Evolutionary conservation across 805 yeast genomes (phyloP), one percentile per base, ranked within the genome.

Genomic region (Monosporozyma siamensis): DNA sequence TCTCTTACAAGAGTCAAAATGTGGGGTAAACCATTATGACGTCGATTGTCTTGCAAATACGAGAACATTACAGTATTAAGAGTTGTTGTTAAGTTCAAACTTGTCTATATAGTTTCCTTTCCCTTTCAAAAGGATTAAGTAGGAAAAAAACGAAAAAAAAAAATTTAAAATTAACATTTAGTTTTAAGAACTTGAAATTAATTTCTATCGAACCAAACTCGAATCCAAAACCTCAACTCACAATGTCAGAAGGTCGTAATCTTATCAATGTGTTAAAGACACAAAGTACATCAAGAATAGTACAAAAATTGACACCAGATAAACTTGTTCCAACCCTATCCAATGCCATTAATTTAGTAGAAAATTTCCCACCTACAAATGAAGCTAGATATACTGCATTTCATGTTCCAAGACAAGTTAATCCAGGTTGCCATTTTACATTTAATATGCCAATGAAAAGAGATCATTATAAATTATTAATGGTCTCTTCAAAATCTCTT

Each of bases 391-490:
- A 32, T 20, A 18, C 7, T 10, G 23, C 63, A n/a, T 64, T 77
- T 39, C 71, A 78, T 41, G 62, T 63, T 7, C 78, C 83, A 6
- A 66, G 89, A 35, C 58, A 59, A 4, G 55, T 58, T 1, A 66
- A 78, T 10, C 54, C 67, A 27, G 69, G 69, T 2, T 94, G 95
- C 3, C 78, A 79, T 21, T 90, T 71, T 57, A 77, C 92, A 2
- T 90, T 77, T 71, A 71, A 82, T 1, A 51, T 71, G 2, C 97
- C 98, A 0, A 83, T 78, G 34, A 53, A 52, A 24, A 61, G 89
- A 46, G 69, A 71, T 44, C 64, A 66, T 51, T 72, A 78, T 55
- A 60, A 65, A 50, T 74, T 77, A 45, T 52, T 87, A 20, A 62
- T 80, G 12, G 72, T 79, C 0, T 79, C 89, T 17, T 70, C 69